Evolutionary conservation across 768 basidiomycete species (phyloP), one percentile per base, ranked within the genome.

Genomic region (Ramaria sp.): DNA sequence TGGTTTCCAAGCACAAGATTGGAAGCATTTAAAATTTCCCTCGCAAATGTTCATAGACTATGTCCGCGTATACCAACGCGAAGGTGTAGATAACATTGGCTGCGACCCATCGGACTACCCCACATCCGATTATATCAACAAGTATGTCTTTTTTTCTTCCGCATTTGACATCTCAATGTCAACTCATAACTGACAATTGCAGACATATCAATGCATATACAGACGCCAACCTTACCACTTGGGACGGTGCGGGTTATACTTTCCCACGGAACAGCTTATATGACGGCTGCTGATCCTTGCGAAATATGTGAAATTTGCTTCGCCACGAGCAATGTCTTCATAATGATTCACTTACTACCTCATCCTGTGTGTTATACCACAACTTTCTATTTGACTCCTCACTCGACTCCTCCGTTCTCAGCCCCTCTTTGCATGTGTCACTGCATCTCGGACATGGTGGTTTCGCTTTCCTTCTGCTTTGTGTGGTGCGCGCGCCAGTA

Each of bases 1-100:
- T 3, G 72, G 74, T 42, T 92, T 94, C 74, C 88, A 92, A 63
- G 59, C 65, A 43, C 79, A 81, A 57, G 83, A 93, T 66, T 91
- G 74, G 62, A 71, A 71, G 59, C 71, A 89, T 62, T 70, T 97
- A 52, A 61, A 67, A 44, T 95, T 92, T 74, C 95, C 94, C 0
- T 73, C 77, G 7, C 70, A 76, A 57, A 86, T 95, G 87, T 79
- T 78, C 56, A 69, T 98, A 58, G 95, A 97, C 67, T 97, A 97
- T 61, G 77, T 99, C 20, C 83, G 91, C 38, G 76, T 94, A 49
- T 90, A 91, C 60, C 93, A 96, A 70, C 79, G 85, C 37, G 64
- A 79, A 18, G 91, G 84, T 10, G 64, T 78, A n/a, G 58, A 83
- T 52, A 83, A 78, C 10, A 61, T 91, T 34, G 84, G 85, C 0